Conservation (phyloP, 345 rosid genomes). For the sweet orange (Citrus sinensis) region DVS_A1.0 CM039166.1:6817001-6817500, state of each 20-base stretch:
- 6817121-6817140: not conserved
- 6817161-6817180: not conserved
- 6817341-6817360: conserved; percentile 91
- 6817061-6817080: conserved; percentile 55
- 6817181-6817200: not conserved
- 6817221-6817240: too few relatives aligned
- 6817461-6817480: not conserved
- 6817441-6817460: not conserved
- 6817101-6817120: not conserved
- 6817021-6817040: conserved; percentile 43
- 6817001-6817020: conserved; percentile 66
- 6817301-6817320: too few relatives aligned
- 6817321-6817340: conserved; percentile 70
- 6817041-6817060: conserved; percentile 61
- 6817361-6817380: conserved; percentile 89
- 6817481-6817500: not conserved
- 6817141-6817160: not conserved
- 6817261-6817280: too few relatives aligned
- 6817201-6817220: too few relatives aligned
- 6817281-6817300: too few relatives aligned
- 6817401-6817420: conserved; percentile 54
- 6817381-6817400: conserved; percentile 89
- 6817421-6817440: not conserved
- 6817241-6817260: too few relatives aligned
- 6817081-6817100: not conserved